phyloP scores from a whole-genome alignment of 805 yeast species.

The Wickerhamiella dianesei region DNA sequence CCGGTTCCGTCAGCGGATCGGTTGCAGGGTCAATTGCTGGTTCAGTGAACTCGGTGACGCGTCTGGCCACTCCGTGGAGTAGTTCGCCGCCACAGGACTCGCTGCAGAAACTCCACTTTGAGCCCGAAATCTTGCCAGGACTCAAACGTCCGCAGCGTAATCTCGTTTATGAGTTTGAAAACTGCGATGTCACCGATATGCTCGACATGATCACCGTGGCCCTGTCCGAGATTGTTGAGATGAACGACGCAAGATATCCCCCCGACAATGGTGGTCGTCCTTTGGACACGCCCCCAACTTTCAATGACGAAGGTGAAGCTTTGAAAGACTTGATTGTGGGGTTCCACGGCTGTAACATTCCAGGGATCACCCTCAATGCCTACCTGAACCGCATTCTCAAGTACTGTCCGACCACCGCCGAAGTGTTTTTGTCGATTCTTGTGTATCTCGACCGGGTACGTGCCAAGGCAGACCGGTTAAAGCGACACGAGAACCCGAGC shows the following conservation, averaged over 20 bases:
- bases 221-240: constrained; percentile 73
- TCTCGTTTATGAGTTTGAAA: constrained; percentile 48
- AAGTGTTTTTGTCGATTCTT: constrained; percentile 75
- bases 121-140: constrained; percentile 9
- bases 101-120: constrained; percentile 5
- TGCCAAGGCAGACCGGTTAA: constrained; percentile 37
- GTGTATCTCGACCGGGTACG: constrained; percentile 94
- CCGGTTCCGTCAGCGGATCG: background rate
- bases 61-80: background rate
- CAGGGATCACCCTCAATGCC: constrained; percentile 85
- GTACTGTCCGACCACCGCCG: constrained; percentile 97
- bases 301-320: constrained; percentile 19
- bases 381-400: constrained; percentile 81
- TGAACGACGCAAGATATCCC: constrained; percentile 74
- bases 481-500: constrained; percentile 3
- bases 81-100: background rate
- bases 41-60: background rate
- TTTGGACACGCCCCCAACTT: constrained; percentile 15
- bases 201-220: constrained; percentile 75
- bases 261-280: constrained; percentile 28
- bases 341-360: constrained; percentile 91
- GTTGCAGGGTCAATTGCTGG: background rate
- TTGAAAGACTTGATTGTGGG: constrained; percentile 43
- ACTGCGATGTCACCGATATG: constrained; percentile 68
- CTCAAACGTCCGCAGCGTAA: constrained; percentile 9